Evolutionary conservation across 257 asterid species (phyloP), one percentile per base, ranked within the genome.

Genomic region (Scutellaria barbata): DNA sequence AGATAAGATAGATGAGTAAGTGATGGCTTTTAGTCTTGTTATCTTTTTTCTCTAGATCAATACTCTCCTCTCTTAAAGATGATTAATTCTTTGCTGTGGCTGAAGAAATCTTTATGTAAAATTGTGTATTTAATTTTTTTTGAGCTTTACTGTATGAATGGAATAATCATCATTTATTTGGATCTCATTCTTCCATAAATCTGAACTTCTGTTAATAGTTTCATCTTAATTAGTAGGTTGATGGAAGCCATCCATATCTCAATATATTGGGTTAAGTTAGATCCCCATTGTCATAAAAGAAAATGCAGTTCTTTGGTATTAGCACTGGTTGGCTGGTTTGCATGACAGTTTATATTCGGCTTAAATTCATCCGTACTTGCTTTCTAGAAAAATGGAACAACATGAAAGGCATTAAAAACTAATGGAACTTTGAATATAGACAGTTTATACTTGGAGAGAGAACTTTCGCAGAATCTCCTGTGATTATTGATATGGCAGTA

Each of bases 11-110:
- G 10, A 16, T 71, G n/a, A 14, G 54, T 62, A 54, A 46, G n/a
- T n/a, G 71, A 40, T 45, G 43, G 18, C 40, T 30, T 54, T n/a
- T 50, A 43, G 62, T 66, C 50, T 50, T 53, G 39, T 57, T 39
- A 39, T 57, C 18, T 30, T 53, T 57, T 35, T 52, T 60, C 46
- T 59, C 35, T 68, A 43, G 51, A 61, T 53, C 20, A 42, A 51
- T 61, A 48, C 47, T 25, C 59, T 59, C 55, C 50, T 64, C 25
- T 73, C 20, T 54, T 37, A 64, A 18, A 58, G 69, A 47, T 35
- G 35, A 12, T 40, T 37, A 40, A 41, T 68, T 18, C n/a, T 59
- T 74, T 65, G 48, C 54, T 66, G 57, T 60, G 61, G 76, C 72
- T 52, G 14, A 30, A 59, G 17, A 39, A 45, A 51, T 53, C 10